Percentiles rank a stretch among this genome's conserved stretches.
Conservation (phyloP, 2,329 filamentous ascomycete species). For the Aspergillus eucalypticola region DNA sequence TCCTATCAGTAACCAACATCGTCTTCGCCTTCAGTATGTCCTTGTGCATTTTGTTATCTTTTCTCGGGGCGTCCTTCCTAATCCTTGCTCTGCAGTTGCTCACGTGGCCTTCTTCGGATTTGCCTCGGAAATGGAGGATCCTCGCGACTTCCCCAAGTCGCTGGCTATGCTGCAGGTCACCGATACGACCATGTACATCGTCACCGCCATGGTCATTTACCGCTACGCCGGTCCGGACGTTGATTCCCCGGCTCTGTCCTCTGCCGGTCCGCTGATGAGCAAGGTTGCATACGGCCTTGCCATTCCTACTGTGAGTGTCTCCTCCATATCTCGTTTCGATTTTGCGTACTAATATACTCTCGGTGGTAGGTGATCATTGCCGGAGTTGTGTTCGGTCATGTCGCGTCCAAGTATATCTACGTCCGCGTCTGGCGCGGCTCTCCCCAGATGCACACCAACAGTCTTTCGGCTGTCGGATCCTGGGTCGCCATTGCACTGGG, state of each 20-base stretch:
- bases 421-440: conserved; percentile 62
- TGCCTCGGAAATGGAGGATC: conserved; percentile 64
- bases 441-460: conserved; percentile 53
- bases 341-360: neutral
- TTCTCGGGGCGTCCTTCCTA: neutral
- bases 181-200: conserved; percentile 63
- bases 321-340: neutral
- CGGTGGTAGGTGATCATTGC: conserved; percentile 60
- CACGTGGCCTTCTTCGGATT: conserved; percentile 68
- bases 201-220: conserved; percentile 69
- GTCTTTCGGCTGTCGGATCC: conserved; percentile 50
- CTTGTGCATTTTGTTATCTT: fast-evolving
- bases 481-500: conserved; percentile 60
- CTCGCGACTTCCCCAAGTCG: conserved; percentile 61
- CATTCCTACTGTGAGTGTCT: conserved; percentile 54
- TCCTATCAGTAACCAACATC: conserved; percentile 66
- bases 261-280: conserved; percentile 56
- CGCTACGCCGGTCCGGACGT: conserved; percentile 63
- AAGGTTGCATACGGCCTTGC: conserved; percentile 69
- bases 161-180: conserved; percentile 61
- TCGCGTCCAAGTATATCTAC: conserved; percentile 67
- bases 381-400: conserved; percentile 67
- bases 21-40: conserved; percentile 64
- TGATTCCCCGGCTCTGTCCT: conserved; percentile 65
- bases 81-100: conserved; percentile 38